phyloP scores from a whole-genome alignment of 352 stramenopile genomes.

The Globisporangium okanoganense region DNA sequence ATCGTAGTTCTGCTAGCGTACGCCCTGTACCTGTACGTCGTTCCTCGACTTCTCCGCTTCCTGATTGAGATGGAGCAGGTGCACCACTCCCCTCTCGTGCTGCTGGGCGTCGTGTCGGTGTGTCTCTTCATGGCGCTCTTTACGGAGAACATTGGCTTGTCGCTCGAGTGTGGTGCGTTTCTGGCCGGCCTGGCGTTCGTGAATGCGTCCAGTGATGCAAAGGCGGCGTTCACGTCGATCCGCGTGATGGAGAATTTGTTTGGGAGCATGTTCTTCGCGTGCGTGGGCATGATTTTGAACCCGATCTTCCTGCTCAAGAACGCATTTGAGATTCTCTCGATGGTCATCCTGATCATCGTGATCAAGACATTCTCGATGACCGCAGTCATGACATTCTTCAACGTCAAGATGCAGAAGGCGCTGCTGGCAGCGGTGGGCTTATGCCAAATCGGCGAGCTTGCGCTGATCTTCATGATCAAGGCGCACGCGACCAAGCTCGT shows the following conservation, averaged over 20 bases:
- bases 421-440: conserved; percentile 67
- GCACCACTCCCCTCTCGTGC: conserved; percentile 69
- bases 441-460: conserved; percentile 82
- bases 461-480: conserved; percentile 91
- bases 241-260: conserved; percentile 88
- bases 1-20: conserved; percentile 65
- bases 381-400: conserved; percentile 77
- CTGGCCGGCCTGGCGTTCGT: conserved; percentile 79
- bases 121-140: conserved; percentile 85
- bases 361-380: conserved; percentile 81
- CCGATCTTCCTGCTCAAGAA: conserved; percentile 80
- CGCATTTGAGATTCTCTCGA: conserved; percentile 71
- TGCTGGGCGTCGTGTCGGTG: conserved; percentile 81
- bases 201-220: conserved; percentile 55
- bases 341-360: conserved; percentile 72
- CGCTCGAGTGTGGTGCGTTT: conserved; percentile 81
- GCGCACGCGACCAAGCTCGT: conserved; percentile 80
- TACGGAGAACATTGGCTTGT: conserved; percentile 77
- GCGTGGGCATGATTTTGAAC: conserved; percentile 86
- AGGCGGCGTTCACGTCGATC: conserved; percentile 77
- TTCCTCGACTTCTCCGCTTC: conserved; percentile 67
- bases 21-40: conserved; percentile 67
- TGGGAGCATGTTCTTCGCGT: conserved; percentile 87
- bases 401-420: conserved; percentile 69
- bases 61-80: conserved; percentile 78